These are phyloP conservation scores for Solanum hybrid DNA, from an alignment of 305 asterid species.

Conservation along the genomic window DNA sequence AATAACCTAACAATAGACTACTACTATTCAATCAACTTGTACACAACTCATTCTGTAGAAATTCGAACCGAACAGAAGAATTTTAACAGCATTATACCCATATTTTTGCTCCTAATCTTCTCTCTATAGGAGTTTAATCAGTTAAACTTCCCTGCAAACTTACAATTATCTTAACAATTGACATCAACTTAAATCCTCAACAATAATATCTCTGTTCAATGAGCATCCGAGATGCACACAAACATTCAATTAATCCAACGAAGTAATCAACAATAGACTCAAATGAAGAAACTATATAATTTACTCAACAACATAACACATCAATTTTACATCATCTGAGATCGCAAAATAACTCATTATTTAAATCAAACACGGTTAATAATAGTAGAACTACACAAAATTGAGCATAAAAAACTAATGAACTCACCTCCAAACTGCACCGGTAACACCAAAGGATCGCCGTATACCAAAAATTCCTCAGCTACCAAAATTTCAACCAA, in stretches of 20 bases:
- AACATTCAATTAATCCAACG: neutral
- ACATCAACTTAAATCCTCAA: neutral
- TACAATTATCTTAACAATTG: neutral
- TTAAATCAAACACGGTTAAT: neutral
- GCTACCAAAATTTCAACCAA: neutral
- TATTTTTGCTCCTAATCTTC: neutral
- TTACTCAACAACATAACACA: neutral
- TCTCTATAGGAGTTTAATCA: neutral
- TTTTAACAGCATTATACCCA: neutral
- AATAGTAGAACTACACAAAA: neutral
- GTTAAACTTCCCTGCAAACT: neutral
- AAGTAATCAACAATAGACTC: neutral
- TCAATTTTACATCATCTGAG: neutral
- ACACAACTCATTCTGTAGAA: neutral
- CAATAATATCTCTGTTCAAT: neutral
- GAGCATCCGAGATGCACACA: neutral
- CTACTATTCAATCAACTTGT: neutral
- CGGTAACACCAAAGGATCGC: neutral
- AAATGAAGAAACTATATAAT: neutral
- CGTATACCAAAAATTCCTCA: neutral
- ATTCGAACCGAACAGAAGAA: neutral
- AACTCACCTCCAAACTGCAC: constrained; percentile 10
- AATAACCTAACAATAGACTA: neutral
- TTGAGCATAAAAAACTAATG: neutral
- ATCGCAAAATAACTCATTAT: neutral